Evolutionary conservation across 768 basidiomycete species (phyloP), one percentile per base, ranked within the genome.

Genomic region (Pulveroboletus sp.): DNA sequence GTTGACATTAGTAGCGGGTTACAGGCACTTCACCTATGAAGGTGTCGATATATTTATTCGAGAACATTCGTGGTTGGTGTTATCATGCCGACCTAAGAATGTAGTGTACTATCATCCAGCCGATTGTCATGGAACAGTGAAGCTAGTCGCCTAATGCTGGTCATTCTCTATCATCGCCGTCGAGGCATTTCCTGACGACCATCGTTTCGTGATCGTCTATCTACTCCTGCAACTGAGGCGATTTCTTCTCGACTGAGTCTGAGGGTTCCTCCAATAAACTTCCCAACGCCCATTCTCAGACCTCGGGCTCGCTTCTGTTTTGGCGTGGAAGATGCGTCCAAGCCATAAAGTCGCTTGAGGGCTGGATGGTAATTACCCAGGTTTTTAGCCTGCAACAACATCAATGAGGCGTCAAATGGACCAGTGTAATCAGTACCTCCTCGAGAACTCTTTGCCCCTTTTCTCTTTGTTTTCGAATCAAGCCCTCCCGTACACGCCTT

Each of bases 331-430:
- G 58, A 56, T 11, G 57, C 40, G n/a, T 64, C 63, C 6, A 70
- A 62, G 32, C 78, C 78, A 59, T 83, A 89, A 7, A 85, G 55
- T 51, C 77, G 81, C 65, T 90, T 93, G 47, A 92, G 70, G 5
- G 76, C 73, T 35, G 86, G 89, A 57, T 93, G 89, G 63, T 91
- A 93, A 64, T 90, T 92, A 15, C 90, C 90, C 53, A 88, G 54
- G 55, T 86, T 78, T 69, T 91, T 93, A 6, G 89, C 88, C 90
- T 93, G 47, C 30, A 17, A 24, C 49, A 11, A 51, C 33, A 50
- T 55, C 41, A 55, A 57, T 27, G 28, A 46, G 47, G 39, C 10
- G 11, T 42, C 11, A 24, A 43, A 9, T 2, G 9, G 26, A 6
- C 18, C 15, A 24, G 36, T 12, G 21, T n/a, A 50, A 17, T 21